These are phyloP conservation scores for Verticillium isaacii DNA, from an alignment of 2,329 filamentous ascomycete species.

Conservation along the genomic window DNA sequence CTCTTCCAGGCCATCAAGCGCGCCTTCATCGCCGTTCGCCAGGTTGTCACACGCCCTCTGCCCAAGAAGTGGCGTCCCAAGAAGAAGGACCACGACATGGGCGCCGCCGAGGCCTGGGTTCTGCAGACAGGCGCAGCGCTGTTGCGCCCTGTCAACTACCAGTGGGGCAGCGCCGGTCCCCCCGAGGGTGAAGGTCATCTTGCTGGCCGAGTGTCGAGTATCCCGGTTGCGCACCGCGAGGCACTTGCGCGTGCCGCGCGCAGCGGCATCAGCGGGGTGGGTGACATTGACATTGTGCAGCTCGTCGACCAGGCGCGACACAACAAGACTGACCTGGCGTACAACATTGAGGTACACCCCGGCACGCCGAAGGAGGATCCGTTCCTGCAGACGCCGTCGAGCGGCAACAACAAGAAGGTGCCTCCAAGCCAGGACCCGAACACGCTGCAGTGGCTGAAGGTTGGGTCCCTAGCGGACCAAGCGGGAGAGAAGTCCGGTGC, in stretches of 20 bases:
- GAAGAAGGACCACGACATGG: slow-evolving; percentile 11
- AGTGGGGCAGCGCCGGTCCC: slow-evolving; percentile 14
- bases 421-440: slow-evolving; percentile 35
- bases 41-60: slow-evolving; percentile 10
- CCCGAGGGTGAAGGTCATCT: slow-evolving; percentile 7
- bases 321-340: slow-evolving; percentile 4
- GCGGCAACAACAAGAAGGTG: slow-evolving; percentile 17
- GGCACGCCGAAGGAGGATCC: slow-evolving; percentile 34
- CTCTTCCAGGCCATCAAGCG: slow-evolving; percentile 18
- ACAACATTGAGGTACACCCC: slow-evolving; percentile 32
- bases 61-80: slow-evolving; percentile 12
- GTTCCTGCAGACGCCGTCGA: slow-evolving; percentile 22
- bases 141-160: slow-evolving; percentile 15
- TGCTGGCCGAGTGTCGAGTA: slow-evolving; percentile 12
- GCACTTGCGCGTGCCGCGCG: slow-evolving; percentile 10
- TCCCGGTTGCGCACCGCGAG: slow-evolving; percentile 15
- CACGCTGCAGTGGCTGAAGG: slow-evolving; percentile 20
- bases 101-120: slow-evolving; percentile 15
- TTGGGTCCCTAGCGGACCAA: neutral
- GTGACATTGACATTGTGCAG: slow-evolving; percentile 11
- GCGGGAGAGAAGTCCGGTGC: neutral
- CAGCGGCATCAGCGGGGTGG: slow-evolving; percentile 3
- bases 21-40: slow-evolving; percentile 14
- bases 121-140: slow-evolving; percentile 16
- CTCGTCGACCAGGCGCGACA: slow-evolving; percentile 10